A percentile compares a stretch with the other conserved stretches of the same genome.
Evolutionary conservation across 2,329 filamentous ascomycete species (phyloP).

Genomic region (Claviceps africana): DNA sequence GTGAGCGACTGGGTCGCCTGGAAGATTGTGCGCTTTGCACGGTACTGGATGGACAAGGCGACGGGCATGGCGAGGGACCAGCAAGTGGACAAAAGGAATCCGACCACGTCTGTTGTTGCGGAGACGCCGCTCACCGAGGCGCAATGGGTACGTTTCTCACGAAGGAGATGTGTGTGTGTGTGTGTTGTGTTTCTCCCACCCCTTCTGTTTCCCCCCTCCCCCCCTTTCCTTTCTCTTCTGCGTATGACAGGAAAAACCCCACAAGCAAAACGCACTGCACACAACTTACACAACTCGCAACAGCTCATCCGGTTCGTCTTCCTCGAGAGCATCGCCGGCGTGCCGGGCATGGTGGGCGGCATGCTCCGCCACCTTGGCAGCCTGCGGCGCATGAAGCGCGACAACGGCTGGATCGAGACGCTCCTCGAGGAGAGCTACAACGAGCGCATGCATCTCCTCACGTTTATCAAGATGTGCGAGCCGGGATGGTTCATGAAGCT

Average conservation of each 20-base stretch:
- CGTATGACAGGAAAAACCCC: not conserved
- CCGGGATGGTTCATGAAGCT: conserved; percentile 74
- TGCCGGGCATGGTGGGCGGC: conserved; percentile 92
- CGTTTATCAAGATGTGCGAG: conserved; percentile 77
- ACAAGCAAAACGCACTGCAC: not conserved
- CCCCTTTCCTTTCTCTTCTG: too few relatives aligned
- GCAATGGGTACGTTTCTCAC: conserved; percentile 50
- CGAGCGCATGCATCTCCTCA: conserved; percentile 84
- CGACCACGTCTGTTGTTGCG: conserved; percentile 39
- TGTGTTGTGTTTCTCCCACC: too few relatives aligned
- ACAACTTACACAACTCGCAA: not conserved
- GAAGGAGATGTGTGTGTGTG: too few relatives aligned
- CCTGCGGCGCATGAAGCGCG: conserved; percentile 71
- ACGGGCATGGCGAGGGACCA: conserved; percentile 65
- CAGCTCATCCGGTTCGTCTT: conserved; percentile 75
- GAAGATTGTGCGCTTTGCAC: conserved; percentile 57
- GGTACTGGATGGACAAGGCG: conserved; percentile 67
- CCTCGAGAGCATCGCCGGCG: conserved; percentile 84
- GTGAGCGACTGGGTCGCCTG: conserved; percentile 70
- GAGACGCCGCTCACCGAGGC: conserved; percentile 58
- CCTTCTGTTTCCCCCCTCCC: not conserved
- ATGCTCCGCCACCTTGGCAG: conserved; percentile 84
- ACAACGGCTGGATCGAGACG: conserved; percentile 95
- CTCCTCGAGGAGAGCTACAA: conserved; percentile 84
- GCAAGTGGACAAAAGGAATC: conserved; percentile 43